Conservation (phyloP, 345 rosid species). For the Physaria fendleri region DNA sequence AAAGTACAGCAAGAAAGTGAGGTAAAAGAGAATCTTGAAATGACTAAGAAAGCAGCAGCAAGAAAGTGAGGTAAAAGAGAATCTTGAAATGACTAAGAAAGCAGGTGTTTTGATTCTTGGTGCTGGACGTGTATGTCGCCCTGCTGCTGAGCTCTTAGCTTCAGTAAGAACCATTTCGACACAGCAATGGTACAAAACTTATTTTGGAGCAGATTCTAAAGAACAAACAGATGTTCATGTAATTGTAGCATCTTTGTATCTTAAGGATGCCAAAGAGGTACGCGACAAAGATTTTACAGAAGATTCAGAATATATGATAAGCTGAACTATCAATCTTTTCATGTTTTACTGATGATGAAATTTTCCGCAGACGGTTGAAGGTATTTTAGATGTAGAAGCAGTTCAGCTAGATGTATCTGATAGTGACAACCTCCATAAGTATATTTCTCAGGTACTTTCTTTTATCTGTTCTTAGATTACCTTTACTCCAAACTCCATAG, state of each 20-base stretch:
- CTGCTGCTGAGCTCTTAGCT: constrained; percentile 72
- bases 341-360: constrained; percentile 7
- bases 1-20: constrained; percentile 46
- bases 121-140: constrained; percentile 89
- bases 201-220: constrained; percentile 34
- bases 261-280: constrained; percentile 96
- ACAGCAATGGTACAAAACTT: constrained; percentile 36
- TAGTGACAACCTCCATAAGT: constrained; percentile 51
- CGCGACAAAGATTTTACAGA: not conserved
- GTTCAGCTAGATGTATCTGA: constrained; percentile 71
- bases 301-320: not conserved
- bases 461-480: not conserved
- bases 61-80: constrained; percentile 32
- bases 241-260: constrained; percentile 76
- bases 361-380: constrained; percentile 56
- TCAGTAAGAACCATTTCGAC: constrained; percentile 47
- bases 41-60: constrained; percentile 38
- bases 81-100: constrained; percentile 31
- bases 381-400: constrained; percentile 67
- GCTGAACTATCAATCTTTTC: not conserved
- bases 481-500: not conserved
- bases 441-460: constrained; percentile 61
- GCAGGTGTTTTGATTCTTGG: constrained; percentile 70
- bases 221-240: constrained; percentile 52
- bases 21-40: constrained; percentile 28